These are phyloP conservation scores for Syzygium syzygioides DNA, from an alignment of 441 rosid genomes.

Conservation along the genomic window DNA sequence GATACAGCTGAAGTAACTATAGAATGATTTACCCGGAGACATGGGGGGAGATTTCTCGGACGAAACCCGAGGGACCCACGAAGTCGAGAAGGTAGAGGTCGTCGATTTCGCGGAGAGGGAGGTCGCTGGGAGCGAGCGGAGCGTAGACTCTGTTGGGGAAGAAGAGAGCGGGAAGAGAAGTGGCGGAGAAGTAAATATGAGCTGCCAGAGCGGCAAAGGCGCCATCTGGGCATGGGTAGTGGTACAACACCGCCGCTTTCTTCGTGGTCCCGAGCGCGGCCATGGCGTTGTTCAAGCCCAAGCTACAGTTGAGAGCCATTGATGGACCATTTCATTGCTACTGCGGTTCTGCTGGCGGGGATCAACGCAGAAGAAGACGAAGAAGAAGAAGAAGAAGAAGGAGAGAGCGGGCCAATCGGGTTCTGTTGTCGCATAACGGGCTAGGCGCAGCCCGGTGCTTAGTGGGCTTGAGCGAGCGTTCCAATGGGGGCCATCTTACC, in stretches of 20 bases:
- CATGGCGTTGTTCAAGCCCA: neutral
- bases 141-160: slow-evolving; percentile 62
- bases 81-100: slow-evolving; percentile 64
- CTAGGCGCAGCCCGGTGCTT: neutral
- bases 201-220: slow-evolving; percentile 70
- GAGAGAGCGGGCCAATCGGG: neutral
- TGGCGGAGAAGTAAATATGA: slow-evolving; percentile 53
- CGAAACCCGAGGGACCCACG: slow-evolving; percentile 56
- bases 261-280: slow-evolving; percentile 1
- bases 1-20: neutral
- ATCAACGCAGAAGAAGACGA: neutral
- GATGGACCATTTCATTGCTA: neutral
- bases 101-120: slow-evolving; percentile 50
- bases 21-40: slow-evolving; percentile 17
- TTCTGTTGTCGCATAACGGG: neutral
- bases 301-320: neutral
- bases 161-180: slow-evolving; percentile 42
- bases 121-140: slow-evolving; percentile 40
- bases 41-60: slow-evolving; percentile 36
- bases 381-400: neutral
- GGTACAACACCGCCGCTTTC: slow-evolving; percentile 50
- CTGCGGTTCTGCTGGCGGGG: neutral
- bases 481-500: neutral
- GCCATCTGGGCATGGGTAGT: slow-evolving; percentile 76
- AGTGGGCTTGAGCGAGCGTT: neutral